These are phyloP conservation scores for Ministeria vibrans DNA, from an alignment of 78 protist genomes.

Conservation along the genomic window DNA sequence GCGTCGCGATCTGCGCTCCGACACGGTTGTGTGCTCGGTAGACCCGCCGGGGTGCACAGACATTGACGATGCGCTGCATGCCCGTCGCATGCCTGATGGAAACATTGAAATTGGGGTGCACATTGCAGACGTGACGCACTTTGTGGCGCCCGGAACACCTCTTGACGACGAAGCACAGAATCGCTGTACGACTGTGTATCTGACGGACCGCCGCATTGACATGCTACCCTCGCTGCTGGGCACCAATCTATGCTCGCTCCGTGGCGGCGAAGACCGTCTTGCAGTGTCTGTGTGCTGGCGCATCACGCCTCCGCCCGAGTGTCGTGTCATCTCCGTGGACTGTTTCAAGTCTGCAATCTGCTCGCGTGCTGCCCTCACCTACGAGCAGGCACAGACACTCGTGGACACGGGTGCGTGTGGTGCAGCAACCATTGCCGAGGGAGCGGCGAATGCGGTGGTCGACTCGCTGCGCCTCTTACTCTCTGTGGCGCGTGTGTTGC, in stretches of 20 bases:
- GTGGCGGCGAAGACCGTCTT: conserved; percentile 33
- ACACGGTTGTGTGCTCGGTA: too few species aligned
- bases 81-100: conserved; percentile 27
- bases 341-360: conserved; percentile 58
- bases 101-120: conserved; percentile 73
- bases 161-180: conserved; percentile 62
- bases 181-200: conserved; percentile 76
- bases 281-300: conserved; percentile 50
- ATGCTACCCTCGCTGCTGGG: conserved; percentile 83
- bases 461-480: background rate
- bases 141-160: conserved; percentile 49
- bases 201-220: conserved; percentile 76
- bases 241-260: conserved; percentile 68
- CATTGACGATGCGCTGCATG: conserved; percentile 95
- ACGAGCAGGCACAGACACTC: conserved; percentile 67
- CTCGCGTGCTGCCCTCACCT: conserved; percentile 60
- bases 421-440: too few species aligned
- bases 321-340: background rate
- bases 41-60: conserved; percentile 82
- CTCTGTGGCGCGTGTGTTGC: background rate
- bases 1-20: background rate
- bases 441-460: background rate
- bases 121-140: conserved; percentile 91
- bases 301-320: background rate
- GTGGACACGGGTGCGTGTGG: conserved; percentile 21